Percentiles rank a stretch among this genome's conserved stretches.
Evolutionary conservation across 192 early-diverging fungal species (phyloP).

Genomic region (Backusella australiensis): DNA sequence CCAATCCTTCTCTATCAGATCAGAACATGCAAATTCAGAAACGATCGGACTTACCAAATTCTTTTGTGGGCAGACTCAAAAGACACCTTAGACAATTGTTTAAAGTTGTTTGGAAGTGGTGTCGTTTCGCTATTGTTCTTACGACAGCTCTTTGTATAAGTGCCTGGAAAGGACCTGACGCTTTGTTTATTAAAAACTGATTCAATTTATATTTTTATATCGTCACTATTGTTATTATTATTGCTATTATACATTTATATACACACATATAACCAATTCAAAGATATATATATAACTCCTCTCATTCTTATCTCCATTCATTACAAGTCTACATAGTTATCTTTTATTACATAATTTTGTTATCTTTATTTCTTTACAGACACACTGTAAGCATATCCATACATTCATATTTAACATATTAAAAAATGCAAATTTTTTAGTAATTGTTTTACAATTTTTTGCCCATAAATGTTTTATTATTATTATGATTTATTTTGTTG

Average conservation of each 20-base stretch:
- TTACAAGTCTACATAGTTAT: not conserved
- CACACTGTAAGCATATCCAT: not conserved
- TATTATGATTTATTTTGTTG: not conserved
- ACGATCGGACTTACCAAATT: not conserved
- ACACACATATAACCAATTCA: not conserved
- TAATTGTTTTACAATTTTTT: not conserved
- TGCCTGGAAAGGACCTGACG: slow-evolving; percentile 51
- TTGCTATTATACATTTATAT: not conserved
- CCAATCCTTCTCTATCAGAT: not conserved
- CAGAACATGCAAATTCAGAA: not conserved
- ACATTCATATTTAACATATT: not conserved
- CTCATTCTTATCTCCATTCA: not conserved
- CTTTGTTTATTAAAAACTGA: slow-evolving; percentile 8
- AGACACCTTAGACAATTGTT: slow-evolving; percentile 24
- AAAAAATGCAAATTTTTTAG: not conserved
- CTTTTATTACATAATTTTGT: not conserved
- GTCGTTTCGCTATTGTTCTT: slow-evolving; percentile 47
- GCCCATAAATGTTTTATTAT: not conserved
- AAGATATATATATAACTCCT: not conserved
- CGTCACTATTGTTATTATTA: not conserved
- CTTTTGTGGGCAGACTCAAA: slow-evolving; percentile 21
- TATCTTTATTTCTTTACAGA: not conserved
- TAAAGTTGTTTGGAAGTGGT: slow-evolving; percentile 55
- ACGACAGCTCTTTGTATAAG: slow-evolving; percentile 49
- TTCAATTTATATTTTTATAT: not conserved